Evolutionary conservation across 768 basidiomycete species (phyloP).

Genomic region (Paxillus ammoniavirescens): DNA sequence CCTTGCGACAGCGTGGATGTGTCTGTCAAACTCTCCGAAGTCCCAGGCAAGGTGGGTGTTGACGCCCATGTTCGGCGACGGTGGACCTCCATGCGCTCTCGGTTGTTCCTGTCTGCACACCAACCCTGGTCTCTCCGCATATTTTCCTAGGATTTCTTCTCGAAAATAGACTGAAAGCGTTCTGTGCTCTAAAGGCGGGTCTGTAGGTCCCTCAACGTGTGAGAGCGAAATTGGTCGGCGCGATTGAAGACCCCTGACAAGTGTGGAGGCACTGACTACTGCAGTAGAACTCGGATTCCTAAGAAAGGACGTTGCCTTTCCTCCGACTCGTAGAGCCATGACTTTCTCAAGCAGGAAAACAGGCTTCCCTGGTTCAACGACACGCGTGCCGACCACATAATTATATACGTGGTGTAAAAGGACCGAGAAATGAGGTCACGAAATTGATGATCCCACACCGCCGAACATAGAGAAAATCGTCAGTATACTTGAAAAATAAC

Average conservation of each 20-base stretch:
- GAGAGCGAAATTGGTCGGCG: conserved; percentile 43
- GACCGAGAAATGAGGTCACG: too few species aligned
- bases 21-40: conserved; percentile 64
- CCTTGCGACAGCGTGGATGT: conserved; percentile 65
- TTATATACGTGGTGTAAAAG: too few species aligned
- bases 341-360: too few species aligned
- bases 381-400: too few species aligned
- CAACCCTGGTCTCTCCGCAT: conserved; percentile 56
- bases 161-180: conserved; percentile 66
- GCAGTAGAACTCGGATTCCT: not conserved
- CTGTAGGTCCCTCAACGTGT: conserved; percentile 52
- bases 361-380: too few species aligned
- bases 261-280: not conserved
- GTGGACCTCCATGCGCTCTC: conserved; percentile 59
- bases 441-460: too few species aligned
- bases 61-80: conserved; percentile 48
- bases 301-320: not conserved
- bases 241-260: conserved; percentile 8
- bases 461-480: too few species aligned
- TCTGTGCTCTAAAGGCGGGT: conserved; percentile 52
- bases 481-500: too few species aligned
- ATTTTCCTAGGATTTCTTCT: conserved; percentile 49
- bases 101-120: conserved; percentile 61
- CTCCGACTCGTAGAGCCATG: conserved; percentile 7
- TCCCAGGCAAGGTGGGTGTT: conserved; percentile 65